Percentiles rank a stretch among this genome's conserved stretches.
Conservation (phyloP, 1,284 basidiomycete genomes). For the Leccinum subspadiceum region DNA sequence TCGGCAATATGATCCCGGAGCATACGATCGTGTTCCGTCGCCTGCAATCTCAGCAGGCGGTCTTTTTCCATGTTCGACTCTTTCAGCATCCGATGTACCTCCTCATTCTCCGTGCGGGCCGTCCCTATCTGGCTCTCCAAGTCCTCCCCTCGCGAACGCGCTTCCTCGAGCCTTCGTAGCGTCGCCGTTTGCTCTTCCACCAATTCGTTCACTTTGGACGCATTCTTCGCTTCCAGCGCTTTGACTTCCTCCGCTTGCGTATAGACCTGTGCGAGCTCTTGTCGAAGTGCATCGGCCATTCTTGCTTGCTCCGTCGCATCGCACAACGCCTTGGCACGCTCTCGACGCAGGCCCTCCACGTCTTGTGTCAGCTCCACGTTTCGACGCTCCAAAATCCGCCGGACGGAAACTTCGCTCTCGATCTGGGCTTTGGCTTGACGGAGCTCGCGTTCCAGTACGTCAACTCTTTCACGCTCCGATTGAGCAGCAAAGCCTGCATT, state of each 20-base stretch:
- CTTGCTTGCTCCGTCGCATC: conserved; percentile 68
- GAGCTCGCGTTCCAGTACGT: conserved; percentile 61
- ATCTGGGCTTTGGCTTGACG: conserved; percentile 60
- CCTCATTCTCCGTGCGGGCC: conserved; percentile 64
- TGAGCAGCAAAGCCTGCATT: conserved; percentile 38
- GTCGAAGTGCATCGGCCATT: conserved; percentile 62
- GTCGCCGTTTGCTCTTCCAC: conserved; percentile 73
- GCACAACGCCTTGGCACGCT: conserved; percentile 60
- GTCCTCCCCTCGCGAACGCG: conserved; percentile 68
- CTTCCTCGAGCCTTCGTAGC: conserved; percentile 70
- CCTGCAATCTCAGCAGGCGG: conserved; percentile 67
- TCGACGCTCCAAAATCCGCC: conserved; percentile 64
- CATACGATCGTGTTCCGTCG: conserved; percentile 78
- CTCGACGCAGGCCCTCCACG: conserved; percentile 55
- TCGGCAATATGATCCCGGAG: conserved; percentile 66
- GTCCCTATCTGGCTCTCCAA: conserved; percentile 68
- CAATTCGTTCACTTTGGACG: conserved; percentile 59
- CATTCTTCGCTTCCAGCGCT: conserved; percentile 63
- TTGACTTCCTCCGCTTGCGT: conserved; percentile 74
- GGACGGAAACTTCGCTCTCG: conserved; percentile 57
- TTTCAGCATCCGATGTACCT: conserved; percentile 63
- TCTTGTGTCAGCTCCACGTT: conserved; percentile 62
- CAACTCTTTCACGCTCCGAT: conserved; percentile 50
- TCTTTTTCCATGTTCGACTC: conserved; percentile 75
- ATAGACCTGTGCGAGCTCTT: conserved; percentile 64